Evolutionary conservation across 192 early-diverging fungal species (phyloP), one percentile per base, ranked within the genome.

Genomic region (Mortierella hygrophila): DNA sequence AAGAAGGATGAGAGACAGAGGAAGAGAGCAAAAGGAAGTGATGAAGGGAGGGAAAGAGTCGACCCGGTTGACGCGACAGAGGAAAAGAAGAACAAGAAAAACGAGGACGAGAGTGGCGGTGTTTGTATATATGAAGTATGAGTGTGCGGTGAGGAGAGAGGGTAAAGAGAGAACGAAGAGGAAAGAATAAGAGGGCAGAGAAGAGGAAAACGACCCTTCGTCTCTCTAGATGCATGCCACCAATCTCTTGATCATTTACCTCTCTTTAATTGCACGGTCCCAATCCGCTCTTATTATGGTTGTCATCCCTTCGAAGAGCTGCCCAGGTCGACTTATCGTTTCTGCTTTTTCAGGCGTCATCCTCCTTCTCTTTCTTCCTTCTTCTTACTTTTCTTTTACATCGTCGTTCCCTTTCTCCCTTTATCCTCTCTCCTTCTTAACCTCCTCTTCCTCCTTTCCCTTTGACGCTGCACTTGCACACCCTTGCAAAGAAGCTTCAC

Each of bases 381-480:
- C 71, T 40, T 23, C 0, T 75, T 20, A 8, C 8, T 49, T 65
- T 13, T 65, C 78, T 21, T 42, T 60, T 32, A 35, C 70, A 42
- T 18, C 68, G 11, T 75, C 15, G 11, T 37, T 81, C 52, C 68
- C 40, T 70, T n/a, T 70, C 40, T 60, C 40, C 68, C 42, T 38
- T 44, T 75, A 49, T 52, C 68, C 54, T 9, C 55, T 47, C 18
- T 9, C 26, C 63, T 75, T 69, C 26, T 49, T 40, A 3, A 70
- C n/a, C 23, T 8, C 49, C 54, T 20, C 5, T 11, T 44, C n/a
- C 42, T 32, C 32, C 41, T 72, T 69, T 2, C 40, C 23, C 38
- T 26, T 49, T 29, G 6, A n/a, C 35, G 0, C 21, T 9, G 4
- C 5, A 23, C 8, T 65, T 69, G 42, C 32, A 41, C 41, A 57